phyloP scores from a whole-genome alignment of 352 stramenopile genomes.

The Peronosclerospora sorghi region DNA sequence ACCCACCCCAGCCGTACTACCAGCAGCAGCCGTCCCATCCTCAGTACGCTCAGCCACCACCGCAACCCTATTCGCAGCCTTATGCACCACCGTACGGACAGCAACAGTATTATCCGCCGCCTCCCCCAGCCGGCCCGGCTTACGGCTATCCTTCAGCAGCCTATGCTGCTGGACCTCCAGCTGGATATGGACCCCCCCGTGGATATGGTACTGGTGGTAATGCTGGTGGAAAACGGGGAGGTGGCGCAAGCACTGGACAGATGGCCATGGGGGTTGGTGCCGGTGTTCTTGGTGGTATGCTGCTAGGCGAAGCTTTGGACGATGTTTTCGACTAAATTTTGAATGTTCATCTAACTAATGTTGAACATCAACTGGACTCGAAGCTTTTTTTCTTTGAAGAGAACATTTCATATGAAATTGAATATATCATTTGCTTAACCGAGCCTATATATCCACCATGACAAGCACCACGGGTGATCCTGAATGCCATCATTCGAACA shows the following conservation, averaged over 20 bases:
- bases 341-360: too few relatives aligned
- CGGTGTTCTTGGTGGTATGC: conserved; percentile 57
- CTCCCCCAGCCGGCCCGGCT: conserved; percentile 7
- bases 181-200: too few relatives aligned
- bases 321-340: conserved; percentile 48
- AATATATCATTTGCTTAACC: too few relatives aligned
- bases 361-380: too few relatives aligned
- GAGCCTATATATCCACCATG: too few relatives aligned
- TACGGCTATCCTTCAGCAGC: conserved; percentile 24
- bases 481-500: too few relatives aligned
- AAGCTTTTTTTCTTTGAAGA: too few relatives aligned
- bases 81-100: conserved; percentile 18
- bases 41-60: conserved; percentile 20
- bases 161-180: conserved; percentile 23
- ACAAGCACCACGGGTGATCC: too few relatives aligned
- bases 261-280: conserved; percentile 65
- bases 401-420: too few relatives aligned
- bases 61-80: conserved; percentile 19
- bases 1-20: conserved; percentile 28
- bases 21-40: conserved; percentile 18
- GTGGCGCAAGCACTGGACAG: conserved; percentile 24
- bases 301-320: conserved; percentile 63
- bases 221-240: conserved; percentile 7
- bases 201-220: background rate
- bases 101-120: conserved; percentile 27